A percentile compares a stretch with the other conserved stretches of the same genome.
Conservation (phyloP, 2,329 filamentous ascomycete genomes). For the Ophiostoma sp. region DNA sequence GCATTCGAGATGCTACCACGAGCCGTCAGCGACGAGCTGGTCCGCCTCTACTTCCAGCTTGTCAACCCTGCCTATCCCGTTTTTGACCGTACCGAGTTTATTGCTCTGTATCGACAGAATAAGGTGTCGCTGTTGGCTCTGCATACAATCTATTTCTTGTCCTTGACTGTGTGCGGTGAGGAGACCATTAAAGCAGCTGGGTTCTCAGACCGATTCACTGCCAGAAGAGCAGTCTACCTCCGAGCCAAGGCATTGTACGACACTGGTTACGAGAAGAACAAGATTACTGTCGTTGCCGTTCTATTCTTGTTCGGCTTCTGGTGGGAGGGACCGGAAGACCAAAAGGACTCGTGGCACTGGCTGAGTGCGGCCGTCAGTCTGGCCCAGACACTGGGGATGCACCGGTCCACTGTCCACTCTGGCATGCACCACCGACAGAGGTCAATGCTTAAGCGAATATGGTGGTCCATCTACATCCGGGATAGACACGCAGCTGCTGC, state of each 20-base stretch:
- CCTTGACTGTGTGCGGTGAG: slow-evolving; percentile 12
- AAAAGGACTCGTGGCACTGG: slow-evolving; percentile 21
- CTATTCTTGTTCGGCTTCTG: slow-evolving; percentile 17
- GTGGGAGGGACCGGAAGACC: slow-evolving; percentile 19
- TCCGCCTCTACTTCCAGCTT: slow-evolving; percentile 8
- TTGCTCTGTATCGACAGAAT: not conserved
- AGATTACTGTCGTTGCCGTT: not conserved
- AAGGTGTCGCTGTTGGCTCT: slow-evolving; percentile 6
- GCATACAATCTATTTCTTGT: slow-evolving; percentile 3
- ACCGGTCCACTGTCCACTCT: slow-evolving; percentile 9
- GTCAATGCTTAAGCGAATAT: slow-evolving; percentile 6
- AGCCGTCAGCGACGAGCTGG: slow-evolving; percentile 8
- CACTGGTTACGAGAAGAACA: slow-evolving; percentile 19
- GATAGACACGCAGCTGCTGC: slow-evolving; percentile 12
- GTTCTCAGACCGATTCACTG: not conserved
- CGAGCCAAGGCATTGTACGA: slow-evolving; percentile 16
- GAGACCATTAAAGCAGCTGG: not conserved
- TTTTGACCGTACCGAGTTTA: slow-evolving; percentile 9
- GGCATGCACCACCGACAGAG: slow-evolving; percentile 10
- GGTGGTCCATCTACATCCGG: slow-evolving; percentile 18
- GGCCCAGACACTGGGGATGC: slow-evolving; percentile 3
- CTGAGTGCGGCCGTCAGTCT: slow-evolving; percentile 16
- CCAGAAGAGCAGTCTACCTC: not conserved
- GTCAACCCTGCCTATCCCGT: slow-evolving; percentile 15
- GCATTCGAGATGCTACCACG: not conserved